Percentiles rank a stretch among this genome's conserved stretches.
Conservation (phyloP, 2,329 filamentous ascomycete species). For the Aspergillus alliaceus region DNA sequence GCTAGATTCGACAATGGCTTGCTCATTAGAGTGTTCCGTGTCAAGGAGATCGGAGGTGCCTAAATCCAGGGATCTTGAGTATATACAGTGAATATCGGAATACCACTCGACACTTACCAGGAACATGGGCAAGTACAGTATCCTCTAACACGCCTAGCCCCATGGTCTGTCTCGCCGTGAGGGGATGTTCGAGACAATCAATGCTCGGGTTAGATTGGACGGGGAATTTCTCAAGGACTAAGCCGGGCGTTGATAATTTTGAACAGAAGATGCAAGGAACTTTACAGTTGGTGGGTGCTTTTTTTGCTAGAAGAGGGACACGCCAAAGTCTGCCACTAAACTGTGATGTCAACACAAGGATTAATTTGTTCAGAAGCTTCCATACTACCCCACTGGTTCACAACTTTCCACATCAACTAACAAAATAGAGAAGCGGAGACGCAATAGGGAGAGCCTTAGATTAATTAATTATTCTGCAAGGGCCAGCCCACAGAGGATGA, state of each 20-base stretch:
- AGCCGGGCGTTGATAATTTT: too few species aligned
- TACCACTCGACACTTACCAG: slow-evolving; percentile 56
- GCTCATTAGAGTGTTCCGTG: slow-evolving; percentile 48
- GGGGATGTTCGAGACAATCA: neutral
- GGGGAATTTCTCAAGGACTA: neutral
- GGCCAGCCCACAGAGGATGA: neutral
- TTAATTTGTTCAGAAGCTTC: neutral
- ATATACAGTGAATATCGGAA: neutral
- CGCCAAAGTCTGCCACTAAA: neutral
- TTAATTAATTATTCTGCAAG: too few species aligned
- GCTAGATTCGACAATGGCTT: slow-evolving; percentile 36
- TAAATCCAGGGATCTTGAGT: slow-evolving; percentile 9
- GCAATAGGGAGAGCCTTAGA: too few species aligned
- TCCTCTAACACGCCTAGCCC: slow-evolving; percentile 74
- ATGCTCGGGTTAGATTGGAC: neutral
- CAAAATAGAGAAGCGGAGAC: neutral
- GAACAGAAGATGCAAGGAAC: too few species aligned
- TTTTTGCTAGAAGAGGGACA: too few species aligned
- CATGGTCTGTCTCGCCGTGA: slow-evolving; percentile 51
- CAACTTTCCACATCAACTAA: neutral
- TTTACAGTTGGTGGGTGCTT: neutral
- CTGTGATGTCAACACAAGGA: neutral
- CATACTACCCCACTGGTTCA: too few species aligned
- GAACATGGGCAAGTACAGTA: slow-evolving; percentile 65
- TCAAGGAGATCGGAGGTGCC: slow-evolving; percentile 61